Evolutionary conservation across 768 basidiomycete genomes (phyloP).

Genomic region (Pleurotus giganteus): DNA sequence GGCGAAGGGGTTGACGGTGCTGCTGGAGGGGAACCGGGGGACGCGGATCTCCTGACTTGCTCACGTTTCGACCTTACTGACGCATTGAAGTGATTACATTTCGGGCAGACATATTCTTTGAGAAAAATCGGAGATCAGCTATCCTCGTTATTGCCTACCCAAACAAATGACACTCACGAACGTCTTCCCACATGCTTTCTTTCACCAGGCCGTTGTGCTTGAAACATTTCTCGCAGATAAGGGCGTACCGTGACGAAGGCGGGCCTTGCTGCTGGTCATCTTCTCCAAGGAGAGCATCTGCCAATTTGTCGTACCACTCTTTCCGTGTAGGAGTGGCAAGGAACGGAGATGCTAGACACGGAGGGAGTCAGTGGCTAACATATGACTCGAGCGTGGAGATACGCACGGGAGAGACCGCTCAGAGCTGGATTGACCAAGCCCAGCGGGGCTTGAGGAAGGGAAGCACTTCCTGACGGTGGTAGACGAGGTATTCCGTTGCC

Average conservation of each 20-base stretch:
- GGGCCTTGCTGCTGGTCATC: constrained; percentile 49
- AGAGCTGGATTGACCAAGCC: constrained; percentile 20
- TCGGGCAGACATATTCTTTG: constrained; percentile 82
- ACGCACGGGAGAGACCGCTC: constrained; percentile 4
- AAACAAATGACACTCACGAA: constrained; percentile 54
- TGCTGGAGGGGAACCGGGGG: constrained; percentile 17
- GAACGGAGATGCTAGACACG: neutral
- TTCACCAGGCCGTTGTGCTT: constrained; percentile 86
- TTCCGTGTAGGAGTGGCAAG: constrained; percentile 49
- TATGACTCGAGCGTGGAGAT: too few relatives aligned
- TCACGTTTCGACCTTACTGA: constrained; percentile 37
- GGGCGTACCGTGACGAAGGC: constrained; percentile 64
- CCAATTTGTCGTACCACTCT: constrained; percentile 85
- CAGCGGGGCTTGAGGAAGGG: constrained; percentile 29
- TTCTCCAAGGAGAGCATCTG: constrained; percentile 83
- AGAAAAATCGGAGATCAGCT: constrained; percentile 1
- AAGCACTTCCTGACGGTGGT: neutral
- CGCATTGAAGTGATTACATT: constrained; percentile 82
- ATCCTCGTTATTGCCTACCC: neutral
- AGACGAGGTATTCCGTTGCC: too few relatives aligned
- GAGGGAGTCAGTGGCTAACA: neutral
- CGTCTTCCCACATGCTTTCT: constrained; percentile 76
- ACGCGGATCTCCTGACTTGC: constrained; percentile 14
- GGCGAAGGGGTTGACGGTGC: constrained; percentile 8
- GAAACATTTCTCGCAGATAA: constrained; percentile 88